Evolutionary conservation across 116 monocot species (phyloP).

Genomic region (Trichopus zeylanicus): DNA sequence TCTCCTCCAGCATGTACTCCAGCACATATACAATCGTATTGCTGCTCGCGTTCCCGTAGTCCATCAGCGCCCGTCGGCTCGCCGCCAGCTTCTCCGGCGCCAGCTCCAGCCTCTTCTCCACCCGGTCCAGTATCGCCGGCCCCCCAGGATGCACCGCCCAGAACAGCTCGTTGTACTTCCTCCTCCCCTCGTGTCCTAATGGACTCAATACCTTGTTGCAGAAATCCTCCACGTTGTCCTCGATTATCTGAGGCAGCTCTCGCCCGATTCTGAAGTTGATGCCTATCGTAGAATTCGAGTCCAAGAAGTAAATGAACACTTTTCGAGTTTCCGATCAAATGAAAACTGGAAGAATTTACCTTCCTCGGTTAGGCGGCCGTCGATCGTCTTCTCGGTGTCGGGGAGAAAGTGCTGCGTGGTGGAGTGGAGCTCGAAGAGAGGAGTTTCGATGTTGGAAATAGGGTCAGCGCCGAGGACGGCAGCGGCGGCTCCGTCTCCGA

Average conservation of each 20-base stretch:
- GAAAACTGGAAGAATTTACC: too few species aligned
- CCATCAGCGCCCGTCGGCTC: constrained; percentile 45
- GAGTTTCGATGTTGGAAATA: not conserved
- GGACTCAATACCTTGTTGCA: constrained; percentile 30
- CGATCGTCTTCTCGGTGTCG: constrained; percentile 44
- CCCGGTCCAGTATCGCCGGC: constrained; percentile 48
- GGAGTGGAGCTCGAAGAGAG: constrained; percentile 40
- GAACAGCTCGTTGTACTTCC: constrained; percentile 34
- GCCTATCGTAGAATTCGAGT: too few species aligned
- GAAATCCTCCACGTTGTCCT: constrained; percentile 41
- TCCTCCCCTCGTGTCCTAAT: not conserved
- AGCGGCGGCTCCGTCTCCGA: constrained; percentile 56
- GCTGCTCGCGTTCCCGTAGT: constrained; percentile 66
- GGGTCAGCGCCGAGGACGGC: constrained; percentile 36
- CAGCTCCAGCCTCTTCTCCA: constrained; percentile 49
- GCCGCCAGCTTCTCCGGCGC: constrained; percentile 37
- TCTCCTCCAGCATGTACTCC: constrained; percentile 56
- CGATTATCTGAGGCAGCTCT: constrained; percentile 49
- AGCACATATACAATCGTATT: constrained; percentile 54
- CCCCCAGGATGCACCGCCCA: constrained; percentile 67
- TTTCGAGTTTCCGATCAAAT: too few species aligned
- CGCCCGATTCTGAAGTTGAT: constrained; percentile 49
- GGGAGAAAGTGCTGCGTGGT: constrained; percentile 37
- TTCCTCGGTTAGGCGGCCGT: constrained; percentile 43
- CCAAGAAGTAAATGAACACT: too few species aligned